phyloP scores from a whole-genome alignment of 2,329 filamentous ascomycete genomes.

The Akanthomyces uredinophilus region DNA sequence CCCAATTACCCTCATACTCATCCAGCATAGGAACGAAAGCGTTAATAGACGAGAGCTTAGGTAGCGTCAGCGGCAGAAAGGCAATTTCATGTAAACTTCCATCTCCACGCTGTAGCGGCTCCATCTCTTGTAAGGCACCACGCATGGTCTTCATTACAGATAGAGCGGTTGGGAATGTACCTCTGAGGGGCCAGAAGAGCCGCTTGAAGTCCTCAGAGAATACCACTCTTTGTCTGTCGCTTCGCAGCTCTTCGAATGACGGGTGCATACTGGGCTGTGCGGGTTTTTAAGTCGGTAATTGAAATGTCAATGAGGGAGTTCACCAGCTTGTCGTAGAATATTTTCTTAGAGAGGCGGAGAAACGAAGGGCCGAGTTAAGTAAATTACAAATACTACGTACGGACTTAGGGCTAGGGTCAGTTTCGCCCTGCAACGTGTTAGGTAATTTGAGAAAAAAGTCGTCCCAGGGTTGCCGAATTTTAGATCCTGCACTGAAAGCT shows the following conservation, averaged over 20 bases:
- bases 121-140: conserved; percentile 6
- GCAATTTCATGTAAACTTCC: conserved; percentile 25
- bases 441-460: no score
- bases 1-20: conserved; percentile 23
- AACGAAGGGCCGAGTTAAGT: no score
- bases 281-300: not conserved
- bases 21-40: conserved; percentile 21
- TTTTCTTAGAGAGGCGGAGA: no score
- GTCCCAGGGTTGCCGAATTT: no score
- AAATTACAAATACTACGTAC: no score
- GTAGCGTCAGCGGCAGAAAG: conserved; percentile 24
- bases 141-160: conserved; percentile 11
- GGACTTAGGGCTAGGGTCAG: no score
- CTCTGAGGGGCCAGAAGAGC: conserved; percentile 9
- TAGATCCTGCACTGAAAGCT: no score
- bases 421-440: no score
- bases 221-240: conserved; percentile 3
- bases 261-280: not conserved
- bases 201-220: conserved; percentile 1
- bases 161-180: conserved; percentile 1
- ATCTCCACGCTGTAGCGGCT: conserved; percentile 6
- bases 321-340: no score
- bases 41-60: conserved; percentile 25
- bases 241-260: conserved; percentile 2
- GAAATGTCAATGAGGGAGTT: not conserved